A percentile compares a stretch with the other conserved stretches of the same genome.
Evolutionary conservation across 768 basidiomycete genomes (phyloP).

Genomic region (Ephemerocybe angulata): DNA sequence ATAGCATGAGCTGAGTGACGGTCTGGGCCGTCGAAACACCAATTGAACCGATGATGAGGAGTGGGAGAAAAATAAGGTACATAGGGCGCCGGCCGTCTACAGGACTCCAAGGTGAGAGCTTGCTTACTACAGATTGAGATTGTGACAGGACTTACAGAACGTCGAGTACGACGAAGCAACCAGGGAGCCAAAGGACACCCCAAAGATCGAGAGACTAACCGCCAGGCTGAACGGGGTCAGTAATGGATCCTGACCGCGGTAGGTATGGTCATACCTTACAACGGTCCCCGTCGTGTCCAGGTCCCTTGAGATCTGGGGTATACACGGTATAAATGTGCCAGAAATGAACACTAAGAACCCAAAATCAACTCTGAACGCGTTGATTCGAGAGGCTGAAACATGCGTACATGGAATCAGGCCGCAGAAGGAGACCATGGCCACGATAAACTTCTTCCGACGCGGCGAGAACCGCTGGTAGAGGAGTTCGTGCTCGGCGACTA

Average conservation of each 20-base stretch:
- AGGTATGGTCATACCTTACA: slow-evolving; percentile 43
- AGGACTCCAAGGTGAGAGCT: background rate
- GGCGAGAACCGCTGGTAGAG: slow-evolving; percentile 47
- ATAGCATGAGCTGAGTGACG: slow-evolving; percentile 49
- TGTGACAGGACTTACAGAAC: slow-evolving; percentile 35
- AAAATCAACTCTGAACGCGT: background rate
- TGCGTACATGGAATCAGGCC: slow-evolving; percentile 50
- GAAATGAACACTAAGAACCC: slow-evolving; percentile 55
- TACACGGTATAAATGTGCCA: slow-evolving; percentile 68
- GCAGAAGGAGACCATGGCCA: slow-evolving; percentile 47
- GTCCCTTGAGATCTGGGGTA: slow-evolving; percentile 69
- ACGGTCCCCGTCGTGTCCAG: slow-evolving; percentile 52
- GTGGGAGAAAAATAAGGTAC: slow-evolving; percentile 57
- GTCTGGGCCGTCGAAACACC: slow-evolving; percentile 49
- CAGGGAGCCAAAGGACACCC: slow-evolving; percentile 30
- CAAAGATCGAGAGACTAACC: slow-evolving; percentile 34
- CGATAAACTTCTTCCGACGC: slow-evolving; percentile 42
- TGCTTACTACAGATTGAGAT: background rate
- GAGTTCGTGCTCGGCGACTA: slow-evolving; percentile 9
- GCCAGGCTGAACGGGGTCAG: slow-evolving; percentile 23
- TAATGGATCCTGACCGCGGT: background rate
- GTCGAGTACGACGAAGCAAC: slow-evolving; percentile 35
- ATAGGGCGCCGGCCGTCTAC: slow-evolving; percentile 63
- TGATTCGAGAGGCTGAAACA: slow-evolving; percentile 38
- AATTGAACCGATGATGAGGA: slow-evolving; percentile 55